phyloP scores from a whole-genome alignment of 192 early-diverging fungal genomes.

The Lobosporangium transversale region DNA sequence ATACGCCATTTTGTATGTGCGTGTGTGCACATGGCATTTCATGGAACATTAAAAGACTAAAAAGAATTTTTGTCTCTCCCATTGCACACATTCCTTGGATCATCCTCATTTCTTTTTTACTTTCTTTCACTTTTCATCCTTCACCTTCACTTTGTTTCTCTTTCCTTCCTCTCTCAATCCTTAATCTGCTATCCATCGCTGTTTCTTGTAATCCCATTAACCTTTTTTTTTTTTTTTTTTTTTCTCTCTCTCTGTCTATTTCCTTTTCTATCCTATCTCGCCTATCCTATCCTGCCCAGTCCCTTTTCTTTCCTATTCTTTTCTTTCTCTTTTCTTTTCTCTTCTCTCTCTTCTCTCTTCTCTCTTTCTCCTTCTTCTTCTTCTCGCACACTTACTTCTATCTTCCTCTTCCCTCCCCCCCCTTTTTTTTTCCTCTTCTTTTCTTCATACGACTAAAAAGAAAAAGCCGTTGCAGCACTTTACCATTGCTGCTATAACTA shows the following conservation, averaged over 20 bases:
- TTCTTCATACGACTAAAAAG: too few relatives aligned
- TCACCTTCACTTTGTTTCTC: too few relatives aligned
- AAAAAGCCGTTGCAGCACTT: too few relatives aligned
- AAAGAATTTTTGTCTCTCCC: neutral
- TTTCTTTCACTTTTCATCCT: too few relatives aligned
- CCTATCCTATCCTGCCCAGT: neutral
- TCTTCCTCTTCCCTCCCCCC: neutral
- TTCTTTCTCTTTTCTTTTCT: too few relatives aligned
- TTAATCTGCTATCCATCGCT: too few relatives aligned
- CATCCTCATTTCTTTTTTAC: constrained; percentile 1
- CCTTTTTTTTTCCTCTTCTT: neutral
- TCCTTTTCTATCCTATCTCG: neutral
- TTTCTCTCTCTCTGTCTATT: neutral
- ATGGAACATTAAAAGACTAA: neutral
- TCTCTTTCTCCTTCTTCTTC: neutral
- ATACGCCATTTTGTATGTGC: too few relatives aligned
- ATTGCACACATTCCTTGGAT: neutral
- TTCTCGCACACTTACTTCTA: neutral
- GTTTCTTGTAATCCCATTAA: too few relatives aligned
- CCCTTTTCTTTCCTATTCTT: neutral
- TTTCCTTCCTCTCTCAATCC: too few relatives aligned
- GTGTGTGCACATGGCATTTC: too few relatives aligned
- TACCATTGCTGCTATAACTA: too few relatives aligned
- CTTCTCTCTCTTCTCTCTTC: neutral
- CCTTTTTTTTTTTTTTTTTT: neutral